phyloP scores from a whole-genome alignment of 2,329 filamentous ascomycete genomes.

The Chaetomium olivaceum region DNA sequence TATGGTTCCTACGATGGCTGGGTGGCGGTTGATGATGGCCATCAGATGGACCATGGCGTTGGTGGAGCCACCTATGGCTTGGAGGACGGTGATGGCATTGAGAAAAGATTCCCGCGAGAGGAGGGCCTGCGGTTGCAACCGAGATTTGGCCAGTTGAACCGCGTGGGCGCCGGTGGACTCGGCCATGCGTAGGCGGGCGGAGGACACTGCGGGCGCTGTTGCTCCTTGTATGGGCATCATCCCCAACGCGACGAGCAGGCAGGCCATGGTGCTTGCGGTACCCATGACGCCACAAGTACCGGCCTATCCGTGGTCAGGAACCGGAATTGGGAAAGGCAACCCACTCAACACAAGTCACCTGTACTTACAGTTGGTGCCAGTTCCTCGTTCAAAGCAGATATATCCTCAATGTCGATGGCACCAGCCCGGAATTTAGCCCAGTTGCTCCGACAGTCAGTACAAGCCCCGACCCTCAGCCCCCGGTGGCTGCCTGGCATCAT shows the following conservation, averaged over 20 bases:
- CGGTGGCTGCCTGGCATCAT: slow-evolving; percentile 73
- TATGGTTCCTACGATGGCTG: slow-evolving; percentile 62
- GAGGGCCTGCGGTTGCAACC: slow-evolving; percentile 68
- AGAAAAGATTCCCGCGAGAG: slow-evolving; percentile 76
- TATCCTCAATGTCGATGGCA: slow-evolving; percentile 69
- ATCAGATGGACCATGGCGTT: slow-evolving; percentile 86
- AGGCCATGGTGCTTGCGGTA: slow-evolving; percentile 88
- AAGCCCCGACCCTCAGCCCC: slow-evolving; percentile 67
- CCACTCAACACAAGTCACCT: neutral
- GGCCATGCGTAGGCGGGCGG: slow-evolving; percentile 78
- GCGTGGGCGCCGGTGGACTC: slow-evolving; percentile 69
- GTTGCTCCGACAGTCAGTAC: slow-evolving; percentile 72
- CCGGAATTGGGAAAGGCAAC: neutral
- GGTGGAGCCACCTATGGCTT: slow-evolving; percentile 81
- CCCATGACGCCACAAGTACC: slow-evolving; percentile 92
- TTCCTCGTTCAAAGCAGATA: slow-evolving; percentile 69
- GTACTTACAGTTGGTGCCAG: slow-evolving; percentile 64
- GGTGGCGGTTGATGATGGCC: slow-evolving; percentile 75
- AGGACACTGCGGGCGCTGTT: slow-evolving; percentile 75
- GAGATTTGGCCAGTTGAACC: slow-evolving; percentile 59
- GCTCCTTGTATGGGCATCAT: slow-evolving; percentile 75
- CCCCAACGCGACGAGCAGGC: slow-evolving; percentile 79
- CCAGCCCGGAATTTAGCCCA: slow-evolving; percentile 70
- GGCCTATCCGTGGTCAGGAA: slow-evolving; percentile 41
- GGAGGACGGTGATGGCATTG: slow-evolving; percentile 83